Conservation (phyloP, 306 rosid species). For the Amphicarpaea edgeworthii region DNA sequence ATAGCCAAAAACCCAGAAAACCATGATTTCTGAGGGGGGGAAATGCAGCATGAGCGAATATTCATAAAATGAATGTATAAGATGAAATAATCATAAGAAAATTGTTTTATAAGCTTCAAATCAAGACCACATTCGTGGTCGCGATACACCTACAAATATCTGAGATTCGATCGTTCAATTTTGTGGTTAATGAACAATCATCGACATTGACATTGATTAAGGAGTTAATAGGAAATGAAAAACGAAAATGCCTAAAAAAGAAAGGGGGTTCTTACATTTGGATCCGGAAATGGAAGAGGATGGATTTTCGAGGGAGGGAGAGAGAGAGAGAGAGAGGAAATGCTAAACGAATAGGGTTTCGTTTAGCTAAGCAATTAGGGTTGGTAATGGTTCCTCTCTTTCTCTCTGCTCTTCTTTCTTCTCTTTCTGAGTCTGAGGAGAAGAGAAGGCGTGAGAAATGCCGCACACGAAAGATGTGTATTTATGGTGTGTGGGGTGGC, state of each 20-base stretch:
- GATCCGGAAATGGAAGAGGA: conserved; percentile 40
- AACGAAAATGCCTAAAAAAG: not conserved
- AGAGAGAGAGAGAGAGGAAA: conserved; percentile 51
- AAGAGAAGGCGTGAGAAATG: not conserved
- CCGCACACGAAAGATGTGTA: not conserved
- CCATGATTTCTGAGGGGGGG: conserved; percentile 64
- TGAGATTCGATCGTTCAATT: not conserved
- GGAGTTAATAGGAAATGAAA: too few species aligned
- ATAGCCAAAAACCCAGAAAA: conserved; percentile 96
- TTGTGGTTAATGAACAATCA: not conserved
- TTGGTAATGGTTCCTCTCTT: conserved; percentile 25
- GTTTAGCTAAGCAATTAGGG: conserved; percentile 54
- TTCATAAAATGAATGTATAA: not conserved
- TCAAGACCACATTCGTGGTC: not conserved
- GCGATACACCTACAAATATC: not conserved
- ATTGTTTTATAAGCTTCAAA: not conserved
- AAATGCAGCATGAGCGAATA: not conserved
- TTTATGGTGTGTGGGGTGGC: conserved; percentile 39
- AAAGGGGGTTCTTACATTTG: conserved; percentile 46
- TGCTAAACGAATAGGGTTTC: conserved; percentile 53
- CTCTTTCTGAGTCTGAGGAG: not conserved
- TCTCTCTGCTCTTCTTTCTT: conserved; percentile 28
- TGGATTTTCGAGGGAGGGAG: not conserved
- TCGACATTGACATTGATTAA: too few species aligned
- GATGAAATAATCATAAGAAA: not conserved